phyloP scores from a whole-genome alignment of 2,329 filamentous ascomycete genomes.

The Colletotrichum sp. region DNA sequence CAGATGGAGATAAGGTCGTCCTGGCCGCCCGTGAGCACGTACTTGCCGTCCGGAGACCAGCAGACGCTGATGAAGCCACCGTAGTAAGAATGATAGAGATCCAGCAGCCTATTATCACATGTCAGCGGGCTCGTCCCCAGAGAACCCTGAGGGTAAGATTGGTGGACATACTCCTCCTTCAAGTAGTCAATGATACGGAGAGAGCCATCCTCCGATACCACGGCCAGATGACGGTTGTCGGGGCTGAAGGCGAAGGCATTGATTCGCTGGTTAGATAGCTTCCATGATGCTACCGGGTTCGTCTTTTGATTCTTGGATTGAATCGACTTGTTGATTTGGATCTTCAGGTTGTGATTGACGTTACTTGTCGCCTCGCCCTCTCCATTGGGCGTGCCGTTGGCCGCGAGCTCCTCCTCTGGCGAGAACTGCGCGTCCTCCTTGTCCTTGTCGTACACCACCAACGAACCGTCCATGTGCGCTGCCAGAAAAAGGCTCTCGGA shows the following conservation, averaged over 20 bases:
- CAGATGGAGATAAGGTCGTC: constrained; percentile 97
- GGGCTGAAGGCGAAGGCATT: constrained; percentile 94
- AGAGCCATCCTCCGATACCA: constrained; percentile 90
- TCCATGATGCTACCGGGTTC: constrained; percentile 93
- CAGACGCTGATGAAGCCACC: constrained; percentile 91
- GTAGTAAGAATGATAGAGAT: constrained; percentile 90
- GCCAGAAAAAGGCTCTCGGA: constrained; percentile 94
- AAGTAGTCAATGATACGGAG: constrained; percentile 91
- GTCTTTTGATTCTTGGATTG: constrained; percentile 92
- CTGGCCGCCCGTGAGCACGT: constrained; percentile 92
- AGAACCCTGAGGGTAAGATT: background rate
- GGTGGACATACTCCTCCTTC: constrained; percentile 74
- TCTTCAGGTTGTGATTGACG: constrained; percentile 46
- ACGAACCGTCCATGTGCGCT: constrained; percentile 86
- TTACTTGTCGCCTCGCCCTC: constrained; percentile 34
- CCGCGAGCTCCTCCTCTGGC: constrained; percentile 64
- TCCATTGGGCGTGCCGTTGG: constrained; percentile 38
- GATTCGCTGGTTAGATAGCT: constrained; percentile 86
- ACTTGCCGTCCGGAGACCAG: constrained; percentile 97
- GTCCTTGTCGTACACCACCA: constrained; percentile 97
- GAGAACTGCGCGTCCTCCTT: constrained; percentile 86
- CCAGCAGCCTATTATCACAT: constrained; percentile 67
- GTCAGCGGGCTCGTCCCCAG: background rate
- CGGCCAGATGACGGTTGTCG: constrained; percentile 83
- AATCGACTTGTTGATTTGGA: constrained; percentile 88